Conservation (phyloP, 441 rosid species). For the Gossypium gossypioides region DNA sequence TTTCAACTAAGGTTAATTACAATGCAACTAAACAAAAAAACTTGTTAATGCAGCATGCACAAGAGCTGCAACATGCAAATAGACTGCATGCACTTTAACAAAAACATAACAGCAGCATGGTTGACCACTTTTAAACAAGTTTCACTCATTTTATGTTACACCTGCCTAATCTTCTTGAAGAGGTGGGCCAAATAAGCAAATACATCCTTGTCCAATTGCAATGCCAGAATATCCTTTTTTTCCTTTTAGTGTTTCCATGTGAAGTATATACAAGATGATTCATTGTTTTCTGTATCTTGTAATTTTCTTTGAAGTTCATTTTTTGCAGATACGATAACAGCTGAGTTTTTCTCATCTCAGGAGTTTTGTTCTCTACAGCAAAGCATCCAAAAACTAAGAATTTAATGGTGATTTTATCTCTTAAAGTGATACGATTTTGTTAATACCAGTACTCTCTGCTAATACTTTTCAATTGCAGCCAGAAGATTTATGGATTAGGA, state of each 20-base stretch:
- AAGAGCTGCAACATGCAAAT: too few species aligned
- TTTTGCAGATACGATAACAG: background rate
- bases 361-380: constrained; percentile 62
- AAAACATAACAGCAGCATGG: too few species aligned
- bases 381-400: constrained; percentile 72
- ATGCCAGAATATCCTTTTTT: constrained; percentile 36
- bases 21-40: too few species aligned
- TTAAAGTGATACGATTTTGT: background rate
- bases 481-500: constrained; percentile 76
- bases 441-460: background rate
- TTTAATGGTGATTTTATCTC: constrained; percentile 34
- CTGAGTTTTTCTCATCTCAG: constrained; percentile 28
- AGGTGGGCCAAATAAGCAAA: too few species aligned
- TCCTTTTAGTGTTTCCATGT: constrained; percentile 33
- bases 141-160: background rate
- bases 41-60: too few species aligned
- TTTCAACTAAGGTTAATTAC: too few species aligned
- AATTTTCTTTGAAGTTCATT: background rate
- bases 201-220: background rate
- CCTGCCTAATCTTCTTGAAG: too few species aligned
- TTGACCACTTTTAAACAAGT: too few species aligned
- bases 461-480: constrained; percentile 37
- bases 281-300: background rate
- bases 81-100: too few species aligned
- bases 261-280: constrained; percentile 20